These are phyloP conservation scores for Oryza coarctata DNA, from an alignment of 176 grass and related monocot species.

Conservation along the genomic window DNA sequence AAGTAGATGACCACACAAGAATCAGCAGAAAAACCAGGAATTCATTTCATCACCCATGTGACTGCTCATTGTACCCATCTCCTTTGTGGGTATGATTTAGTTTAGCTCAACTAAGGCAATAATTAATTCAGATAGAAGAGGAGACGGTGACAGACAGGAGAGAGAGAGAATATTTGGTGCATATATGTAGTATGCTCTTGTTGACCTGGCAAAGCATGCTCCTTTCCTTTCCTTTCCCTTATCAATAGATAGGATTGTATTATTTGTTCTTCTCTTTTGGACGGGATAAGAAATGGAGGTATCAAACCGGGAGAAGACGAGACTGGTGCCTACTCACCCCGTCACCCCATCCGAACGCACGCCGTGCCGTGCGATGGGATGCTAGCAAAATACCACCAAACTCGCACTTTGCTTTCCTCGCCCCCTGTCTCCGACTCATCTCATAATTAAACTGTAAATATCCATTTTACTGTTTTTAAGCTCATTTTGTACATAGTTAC, in stretches of 20 bases:
- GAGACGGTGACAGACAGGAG: conserved; percentile 7
- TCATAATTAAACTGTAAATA: neutral
- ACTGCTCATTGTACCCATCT: neutral
- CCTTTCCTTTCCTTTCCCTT: neutral
- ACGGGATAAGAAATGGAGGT: conserved; percentile 39
- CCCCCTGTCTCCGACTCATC: neutral
- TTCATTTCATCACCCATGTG: neutral
- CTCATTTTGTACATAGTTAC: neutral
- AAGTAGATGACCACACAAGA: neutral
- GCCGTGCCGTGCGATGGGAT: neutral
- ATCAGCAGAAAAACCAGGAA: neutral
- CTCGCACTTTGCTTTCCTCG: conserved; percentile 22
- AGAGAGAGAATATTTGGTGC: conserved; percentile 29
- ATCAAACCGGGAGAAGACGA: conserved; percentile 19
- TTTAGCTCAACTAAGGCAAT: neutral
- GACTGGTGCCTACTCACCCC: conserved; percentile 25
- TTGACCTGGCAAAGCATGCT: conserved; percentile 29
- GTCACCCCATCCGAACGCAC: neutral
- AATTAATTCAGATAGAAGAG: neutral
- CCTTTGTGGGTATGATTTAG: neutral
- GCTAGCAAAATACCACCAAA: conserved; percentile 5
- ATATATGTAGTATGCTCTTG: conserved; percentile 8
- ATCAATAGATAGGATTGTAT: conserved; percentile 17
- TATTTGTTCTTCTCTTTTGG: conserved; percentile 19
- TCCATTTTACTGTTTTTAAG: neutral